Base-by-base conservation (phyloP, 768 basidiomycete genomes). In the Lactifluus pinguis region DNA sequence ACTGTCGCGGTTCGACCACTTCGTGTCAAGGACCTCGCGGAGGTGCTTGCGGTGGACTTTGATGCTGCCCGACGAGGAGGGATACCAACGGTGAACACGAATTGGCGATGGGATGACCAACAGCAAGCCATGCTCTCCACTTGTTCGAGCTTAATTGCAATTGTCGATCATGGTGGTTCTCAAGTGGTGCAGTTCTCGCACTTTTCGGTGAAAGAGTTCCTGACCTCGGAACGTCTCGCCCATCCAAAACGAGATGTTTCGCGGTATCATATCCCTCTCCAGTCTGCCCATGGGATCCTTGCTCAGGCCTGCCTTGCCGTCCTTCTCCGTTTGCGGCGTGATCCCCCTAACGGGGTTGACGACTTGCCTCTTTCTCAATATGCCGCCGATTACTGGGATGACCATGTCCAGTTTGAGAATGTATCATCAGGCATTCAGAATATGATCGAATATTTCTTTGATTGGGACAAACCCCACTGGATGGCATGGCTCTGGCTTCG, bases 91-190 rank as follows among this genome's bases (percentile, higher is more conserved):
- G 25, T 41, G 29, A 32, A 58, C 15, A 1, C 38, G 0, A 29
- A 56, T 36, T 36, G 38, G 38, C n/a, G 89, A 97, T 32, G 34
- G 19, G 29, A 38, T 2, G 55, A 53, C 17, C 44, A 32, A 17
- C 49, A 53, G 2, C 17, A 39, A 15, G 50, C 51, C 1, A 39
- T 61, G 3, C 36, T 61, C 15, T 61, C 55, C 1, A 32, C 55
- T 0, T 61, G 60, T 21, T 61, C 60, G 2, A 61, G 55, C 25
- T 30, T 62, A 6, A 21, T 62, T 2, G 0, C 44, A 13, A 19
- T 62, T 14, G 19, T 48, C 45, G 44, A 49, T 10, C 11, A 45
- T 14, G 44, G 36, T 2, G 9, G 3, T 8, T 57, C 36, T n/a
- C n/a, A 38, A 39, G 21, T 62, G 9, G 61, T 62, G 2, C 49